phyloP scores from a whole-genome alignment of 495 filamentous ascomycete genomes.

The Penicillium macrosclerotiorum region DNA sequence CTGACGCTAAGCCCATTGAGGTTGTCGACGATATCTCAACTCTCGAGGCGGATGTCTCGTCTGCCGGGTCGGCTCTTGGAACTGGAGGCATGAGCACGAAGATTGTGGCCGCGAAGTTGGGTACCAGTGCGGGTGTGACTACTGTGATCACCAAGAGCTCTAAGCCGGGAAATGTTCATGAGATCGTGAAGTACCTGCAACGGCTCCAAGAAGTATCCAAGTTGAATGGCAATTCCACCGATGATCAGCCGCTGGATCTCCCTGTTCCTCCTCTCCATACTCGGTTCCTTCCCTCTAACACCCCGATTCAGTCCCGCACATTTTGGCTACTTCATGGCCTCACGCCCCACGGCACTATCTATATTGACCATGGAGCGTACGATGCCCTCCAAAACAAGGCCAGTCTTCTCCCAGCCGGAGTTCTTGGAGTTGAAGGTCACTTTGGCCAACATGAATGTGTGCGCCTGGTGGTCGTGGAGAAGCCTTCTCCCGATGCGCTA shows the following conservation, averaged over 20 bases:
- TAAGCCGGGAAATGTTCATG: constrained; percentile 85
- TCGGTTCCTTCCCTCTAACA: constrained; percentile 82
- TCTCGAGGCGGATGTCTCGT: constrained; percentile 88
- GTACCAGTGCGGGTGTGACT: constrained; percentile 91
- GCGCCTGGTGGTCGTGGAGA: constrained; percentile 71
- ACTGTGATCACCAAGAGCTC: constrained; percentile 92
- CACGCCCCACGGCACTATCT: constrained; percentile 85
- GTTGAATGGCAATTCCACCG: not conserved
- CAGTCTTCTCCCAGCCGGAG: constrained; percentile 85
- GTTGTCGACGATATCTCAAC: constrained; percentile 85
- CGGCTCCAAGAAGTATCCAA: constrained; percentile 33
- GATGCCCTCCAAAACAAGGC: constrained; percentile 73
- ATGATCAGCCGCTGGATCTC: not conserved
- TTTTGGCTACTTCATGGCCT: constrained; percentile 97
- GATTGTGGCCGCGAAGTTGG: constrained; percentile 89
- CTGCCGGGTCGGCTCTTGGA: constrained; percentile 81
- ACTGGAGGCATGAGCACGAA: constrained; percentile 99
- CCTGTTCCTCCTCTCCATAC: constrained; percentile 71
- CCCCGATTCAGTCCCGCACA: constrained; percentile 85
- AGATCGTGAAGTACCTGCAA: constrained; percentile 83
- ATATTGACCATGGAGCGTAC: constrained; percentile 86
- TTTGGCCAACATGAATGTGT: constrained; percentile 94
- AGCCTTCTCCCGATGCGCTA: constrained; percentile 34
- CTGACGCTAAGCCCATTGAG: constrained; percentile 85
- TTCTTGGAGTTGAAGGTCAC: constrained; percentile 81